Percentiles rank a stretch among this genome's conserved stretches.
phyloP scores from a whole-genome alignment of 1,284 basidiomycete species.

The Fomitiporia mediterranea region DNA sequence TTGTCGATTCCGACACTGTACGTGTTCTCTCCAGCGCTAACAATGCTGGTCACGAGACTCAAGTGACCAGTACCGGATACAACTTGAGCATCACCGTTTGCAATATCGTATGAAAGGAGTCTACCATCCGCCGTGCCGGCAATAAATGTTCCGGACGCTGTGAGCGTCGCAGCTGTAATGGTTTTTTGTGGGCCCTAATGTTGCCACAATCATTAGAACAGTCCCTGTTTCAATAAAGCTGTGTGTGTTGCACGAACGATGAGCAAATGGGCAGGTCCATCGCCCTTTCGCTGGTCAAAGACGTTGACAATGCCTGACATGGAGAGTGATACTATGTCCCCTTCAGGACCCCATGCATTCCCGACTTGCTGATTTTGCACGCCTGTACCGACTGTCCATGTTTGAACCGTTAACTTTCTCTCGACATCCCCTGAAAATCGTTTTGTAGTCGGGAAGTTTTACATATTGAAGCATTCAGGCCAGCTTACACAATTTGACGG shows the following conservation, averaged over 20 bases:
- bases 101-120: conserved; percentile 58
- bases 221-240: too few species aligned
- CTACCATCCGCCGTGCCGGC: conserved; percentile 84
- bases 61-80: conserved; percentile 68
- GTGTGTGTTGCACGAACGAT: conserved; percentile 39
- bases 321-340: conserved; percentile 80
- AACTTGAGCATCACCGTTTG: conserved; percentile 40
- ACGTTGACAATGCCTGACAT: conserved; percentile 82
- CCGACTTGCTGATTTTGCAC: conserved; percentile 84
- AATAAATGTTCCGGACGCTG: conserved; percentile 60
- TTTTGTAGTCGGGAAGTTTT: too few species aligned
- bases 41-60: conserved; percentile 67
- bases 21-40: conserved; percentile 47
- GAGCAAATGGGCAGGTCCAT: conserved; percentile 58
- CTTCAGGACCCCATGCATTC: conserved; percentile 73
- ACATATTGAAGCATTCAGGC: too few species aligned
- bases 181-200: conserved; percentile 74
- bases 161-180: conserved; percentile 60
- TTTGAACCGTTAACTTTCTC: conserved; percentile 57
- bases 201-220: neutral
- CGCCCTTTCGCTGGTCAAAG: conserved; percentile 69
- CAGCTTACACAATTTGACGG: conserved; percentile 80
- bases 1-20: conserved; percentile 82
- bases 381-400: conserved; percentile 69
- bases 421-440: conserved; percentile 88